Evolutionary conservation across 2,329 filamentous ascomycete genomes (phyloP).

Genomic region (Cryoendolithus antarcticus): DNA sequence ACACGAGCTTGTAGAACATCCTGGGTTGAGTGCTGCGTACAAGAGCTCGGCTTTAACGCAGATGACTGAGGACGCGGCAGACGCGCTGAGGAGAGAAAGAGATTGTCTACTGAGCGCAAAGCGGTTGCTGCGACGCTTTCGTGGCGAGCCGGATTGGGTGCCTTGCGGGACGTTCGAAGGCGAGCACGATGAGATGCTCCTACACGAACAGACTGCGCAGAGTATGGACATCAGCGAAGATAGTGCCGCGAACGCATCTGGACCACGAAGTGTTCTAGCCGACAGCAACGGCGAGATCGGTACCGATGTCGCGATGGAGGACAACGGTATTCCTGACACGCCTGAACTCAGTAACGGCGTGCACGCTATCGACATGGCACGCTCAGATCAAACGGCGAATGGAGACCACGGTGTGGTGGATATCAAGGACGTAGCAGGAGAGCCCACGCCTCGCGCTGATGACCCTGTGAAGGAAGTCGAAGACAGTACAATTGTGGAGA

Average conservation of each 20-base stretch:
- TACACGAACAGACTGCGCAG: constrained; percentile 2
- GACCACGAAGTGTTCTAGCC: constrained; percentile 11
- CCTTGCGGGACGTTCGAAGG: constrained; percentile 43
- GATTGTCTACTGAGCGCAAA: constrained; percentile 61
- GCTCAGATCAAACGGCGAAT: background rate
- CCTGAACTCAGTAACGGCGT: constrained; percentile 11
- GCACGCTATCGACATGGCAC: constrained; percentile 11
- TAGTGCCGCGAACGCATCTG: constrained; percentile 8
- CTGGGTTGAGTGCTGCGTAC: constrained; percentile 62
- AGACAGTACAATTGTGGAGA: constrained; percentile 5
- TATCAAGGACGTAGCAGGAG: background rate
- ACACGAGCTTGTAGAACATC: constrained; percentile 62
- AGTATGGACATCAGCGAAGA: constrained; percentile 5
- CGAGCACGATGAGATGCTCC: constrained; percentile 32
- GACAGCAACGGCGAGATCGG: constrained; percentile 1
- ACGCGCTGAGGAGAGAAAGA: constrained; percentile 65
- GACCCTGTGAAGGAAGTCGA: background rate
- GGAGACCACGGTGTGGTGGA: background rate
- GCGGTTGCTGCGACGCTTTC: constrained; percentile 57
- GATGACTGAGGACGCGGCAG: constrained; percentile 55
- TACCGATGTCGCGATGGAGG: constrained; percentile 6
- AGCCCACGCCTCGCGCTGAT: background rate
- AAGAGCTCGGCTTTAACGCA: constrained; percentile 60
- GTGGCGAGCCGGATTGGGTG: constrained; percentile 60
- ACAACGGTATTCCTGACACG: constrained; percentile 4